Percentiles rank a stretch among this genome's conserved stretches.
These are phyloP conservation scores for Geotrichum australiense DNA, from an alignment of 1,139 yeast species.

Conservation along the genomic window DNA sequence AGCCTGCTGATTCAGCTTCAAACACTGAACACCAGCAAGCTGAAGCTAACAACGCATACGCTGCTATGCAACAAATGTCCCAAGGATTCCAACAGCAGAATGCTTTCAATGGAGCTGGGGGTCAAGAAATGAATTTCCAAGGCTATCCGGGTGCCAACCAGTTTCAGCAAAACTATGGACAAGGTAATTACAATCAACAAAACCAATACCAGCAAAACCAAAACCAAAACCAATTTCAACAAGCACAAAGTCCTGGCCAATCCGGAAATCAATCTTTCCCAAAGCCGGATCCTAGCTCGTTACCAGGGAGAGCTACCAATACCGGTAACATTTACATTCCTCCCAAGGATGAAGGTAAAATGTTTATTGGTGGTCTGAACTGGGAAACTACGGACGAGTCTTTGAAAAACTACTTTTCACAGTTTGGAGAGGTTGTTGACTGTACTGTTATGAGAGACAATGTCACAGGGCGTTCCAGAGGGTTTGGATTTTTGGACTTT, in stretches of 20 bases:
- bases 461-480: constrained; percentile 87
- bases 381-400: constrained; percentile 94
- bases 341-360: constrained; percentile 61
- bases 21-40: constrained; percentile 21
- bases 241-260: not conserved
- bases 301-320: constrained; percentile 19
- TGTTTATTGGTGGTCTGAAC: constrained; percentile 97
- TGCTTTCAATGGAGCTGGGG: too few relatives aligned
- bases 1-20: constrained; percentile 7
- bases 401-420: constrained; percentile 70
- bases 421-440: constrained; percentile 86
- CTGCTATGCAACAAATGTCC: constrained; percentile 5
- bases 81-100: too few relatives aligned
- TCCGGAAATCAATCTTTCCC: not conserved
- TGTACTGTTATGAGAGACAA: constrained; percentile 93
- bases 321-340: constrained; percentile 38
- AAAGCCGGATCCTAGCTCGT: constrained; percentile 13
- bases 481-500: constrained; percentile 93
- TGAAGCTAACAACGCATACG: constrained; percentile 8
- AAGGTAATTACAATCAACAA: too few relatives aligned
- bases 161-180: not conserved
- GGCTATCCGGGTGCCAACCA: too few relatives aligned
- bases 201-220: constrained; percentile 14
- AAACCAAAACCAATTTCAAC: constrained; percentile 1
- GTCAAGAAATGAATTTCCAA: too few relatives aligned